phyloP scores from a whole-genome alignment of 2,329 filamentous ascomycete species.

The Aspergillus ochraceus region DNA sequence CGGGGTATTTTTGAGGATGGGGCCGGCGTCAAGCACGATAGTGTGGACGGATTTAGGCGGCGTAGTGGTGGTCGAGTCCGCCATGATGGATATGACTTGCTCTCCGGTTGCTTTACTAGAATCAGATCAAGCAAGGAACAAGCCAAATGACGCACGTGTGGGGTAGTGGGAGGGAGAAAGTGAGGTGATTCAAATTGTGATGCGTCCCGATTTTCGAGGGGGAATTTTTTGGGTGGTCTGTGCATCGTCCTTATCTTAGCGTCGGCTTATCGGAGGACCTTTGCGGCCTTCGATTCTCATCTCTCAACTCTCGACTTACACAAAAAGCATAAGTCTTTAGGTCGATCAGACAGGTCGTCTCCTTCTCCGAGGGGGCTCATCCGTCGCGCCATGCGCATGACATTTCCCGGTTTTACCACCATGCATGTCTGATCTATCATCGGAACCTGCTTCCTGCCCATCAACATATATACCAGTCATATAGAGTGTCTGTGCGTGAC shows the following conservation, averaged over 20 bases:
- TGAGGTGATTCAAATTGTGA: neutral
- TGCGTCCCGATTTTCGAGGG: neutral
- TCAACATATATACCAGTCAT: neutral
- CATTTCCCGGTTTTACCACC: neutral
- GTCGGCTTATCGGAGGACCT: conserved; percentile 9
- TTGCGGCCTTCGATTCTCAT: too few relatives aligned
- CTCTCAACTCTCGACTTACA: too few relatives aligned
- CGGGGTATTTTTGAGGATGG: conserved; percentile 90
- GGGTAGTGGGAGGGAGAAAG: conserved; percentile 1
- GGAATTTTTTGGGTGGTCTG: conserved; percentile 33
- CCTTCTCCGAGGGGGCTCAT: neutral
- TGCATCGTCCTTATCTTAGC: conserved; percentile 43
- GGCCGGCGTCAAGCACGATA: conserved; percentile 85
- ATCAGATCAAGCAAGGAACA: neutral
- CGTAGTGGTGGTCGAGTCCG: conserved; percentile 20
- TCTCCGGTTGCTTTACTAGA: neutral
- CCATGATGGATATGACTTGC: conserved; percentile 16
- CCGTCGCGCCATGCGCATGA: neutral
- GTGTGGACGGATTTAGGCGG: conserved; percentile 70
- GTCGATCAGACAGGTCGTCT: neutral
- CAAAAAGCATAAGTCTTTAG: neutral
- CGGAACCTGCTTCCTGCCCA: neutral
- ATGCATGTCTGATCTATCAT: neutral
- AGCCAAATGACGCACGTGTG: neutral
- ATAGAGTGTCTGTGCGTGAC: too few relatives aligned